A percentile compares a stretch with the other conserved stretches of the same genome.
Conservation (phyloP, 1,284 basidiomycete genomes). For the Sanghuangporus baumii region DNA sequence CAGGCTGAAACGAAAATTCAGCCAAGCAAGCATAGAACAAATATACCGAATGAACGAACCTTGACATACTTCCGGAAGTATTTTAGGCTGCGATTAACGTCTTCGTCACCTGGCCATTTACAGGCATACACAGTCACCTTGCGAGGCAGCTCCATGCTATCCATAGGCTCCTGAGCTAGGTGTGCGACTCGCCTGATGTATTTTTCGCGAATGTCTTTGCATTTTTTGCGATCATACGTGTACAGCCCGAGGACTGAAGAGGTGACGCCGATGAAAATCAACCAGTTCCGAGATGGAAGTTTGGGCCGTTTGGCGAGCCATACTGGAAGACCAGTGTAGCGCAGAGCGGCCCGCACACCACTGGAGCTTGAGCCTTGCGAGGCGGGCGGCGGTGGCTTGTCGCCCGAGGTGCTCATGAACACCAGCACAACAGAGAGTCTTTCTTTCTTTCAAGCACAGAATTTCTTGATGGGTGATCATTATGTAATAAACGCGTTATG, state of each 20-base stretch:
- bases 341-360: slow-evolving; percentile 47
- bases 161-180: slow-evolving; percentile 63
- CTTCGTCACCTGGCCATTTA: slow-evolving; percentile 94
- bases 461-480: background rate
- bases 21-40: slow-evolving; percentile 1
- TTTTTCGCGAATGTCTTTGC: slow-evolving; percentile 67
- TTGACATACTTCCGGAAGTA: slow-evolving; percentile 97
- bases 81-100: slow-evolving; percentile 75
- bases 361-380: background rate
- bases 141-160: slow-evolving; percentile 65
- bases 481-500: slow-evolving; percentile 1
- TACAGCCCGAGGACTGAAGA: slow-evolving; percentile 70
- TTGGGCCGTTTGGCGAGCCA: slow-evolving; percentile 74
- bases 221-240: slow-evolving; percentile 80
- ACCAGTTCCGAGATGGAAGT: slow-evolving; percentile 89
- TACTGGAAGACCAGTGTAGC: slow-evolving; percentile 64
- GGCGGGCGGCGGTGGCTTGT: slow-evolving; percentile 4
- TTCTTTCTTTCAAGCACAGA: background rate
- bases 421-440: background rate
- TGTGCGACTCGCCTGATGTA: slow-evolving; percentile 81
- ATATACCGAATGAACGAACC: slow-evolving; percentile 45
- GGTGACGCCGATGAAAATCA: slow-evolving; percentile 82
- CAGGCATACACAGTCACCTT: slow-evolving; percentile 85
- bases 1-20: slow-evolving; percentile 53
- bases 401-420: slow-evolving; percentile 11